A percentile compares a stretch with the other conserved stretches of the same genome.
Conservation (phyloP, 805 yeast genomes). For the Lipomyces spencermartinsiae region DNA sequence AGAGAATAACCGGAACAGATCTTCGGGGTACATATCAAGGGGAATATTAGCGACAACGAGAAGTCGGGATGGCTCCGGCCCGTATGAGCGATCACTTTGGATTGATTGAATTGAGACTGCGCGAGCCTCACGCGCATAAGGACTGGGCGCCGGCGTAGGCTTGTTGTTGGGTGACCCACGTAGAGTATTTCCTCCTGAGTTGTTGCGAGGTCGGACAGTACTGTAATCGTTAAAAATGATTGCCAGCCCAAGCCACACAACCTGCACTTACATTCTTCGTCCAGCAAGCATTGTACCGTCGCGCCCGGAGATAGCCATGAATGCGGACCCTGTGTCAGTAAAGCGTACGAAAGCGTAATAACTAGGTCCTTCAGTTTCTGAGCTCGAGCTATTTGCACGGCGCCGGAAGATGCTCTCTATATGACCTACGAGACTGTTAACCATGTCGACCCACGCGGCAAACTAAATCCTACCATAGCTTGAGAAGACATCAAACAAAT, state of each 20-base stretch:
- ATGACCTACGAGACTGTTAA: slow-evolving; percentile 9
- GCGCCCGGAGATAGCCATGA: slow-evolving; percentile 24
- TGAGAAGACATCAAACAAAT: slow-evolving; percentile 19
- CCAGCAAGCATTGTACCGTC: slow-evolving; percentile 27
- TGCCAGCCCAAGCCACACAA: neutral
- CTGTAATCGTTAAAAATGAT: neutral
- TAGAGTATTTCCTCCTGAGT: neutral
- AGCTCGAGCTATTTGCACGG: neutral
- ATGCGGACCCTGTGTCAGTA: slow-evolving; percentile 20
- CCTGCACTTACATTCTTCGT: slow-evolving; percentile 24
- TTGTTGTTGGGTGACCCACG: slow-evolving; percentile 2
- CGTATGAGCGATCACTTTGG: slow-evolving; percentile 4
- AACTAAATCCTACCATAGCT: slow-evolving; percentile 14
- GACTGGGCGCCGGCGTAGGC: neutral
- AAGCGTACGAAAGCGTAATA: slow-evolving; percentile 30
- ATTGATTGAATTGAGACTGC: slow-evolving; percentile 1
- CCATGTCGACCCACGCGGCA: neutral
- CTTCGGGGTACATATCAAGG: slow-evolving; percentile 26
- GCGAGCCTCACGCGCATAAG: neutral
- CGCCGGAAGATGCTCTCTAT: slow-evolving; percentile 23
- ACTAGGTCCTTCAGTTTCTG: slow-evolving; percentile 1
- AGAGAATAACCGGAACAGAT: slow-evolving; percentile 24
- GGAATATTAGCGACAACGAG: slow-evolving; percentile 27
- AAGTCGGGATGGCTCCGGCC: slow-evolving; percentile 14
- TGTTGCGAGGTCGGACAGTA: slow-evolving; percentile 6